Percentiles rank a stretch among this genome's conserved stretches.
These are phyloP conservation scores for Gaultheria prostrata DNA, from an alignment of 148 eudicot genomes.

Conservation along the genomic window DNA sequence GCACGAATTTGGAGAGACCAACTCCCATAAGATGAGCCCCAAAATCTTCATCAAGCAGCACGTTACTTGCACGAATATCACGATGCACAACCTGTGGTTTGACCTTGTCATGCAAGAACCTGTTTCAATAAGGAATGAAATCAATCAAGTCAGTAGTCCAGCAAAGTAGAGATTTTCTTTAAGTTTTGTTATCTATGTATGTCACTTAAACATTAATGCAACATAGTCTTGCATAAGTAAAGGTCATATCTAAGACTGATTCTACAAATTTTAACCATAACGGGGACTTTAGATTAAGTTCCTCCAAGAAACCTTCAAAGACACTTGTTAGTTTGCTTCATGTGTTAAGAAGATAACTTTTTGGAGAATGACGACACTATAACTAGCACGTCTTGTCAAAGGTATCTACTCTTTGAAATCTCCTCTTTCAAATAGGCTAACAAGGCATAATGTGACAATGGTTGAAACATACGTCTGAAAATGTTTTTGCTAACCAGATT, in stretches of 20 bases:
- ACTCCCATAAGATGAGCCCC: slow-evolving; percentile 87
- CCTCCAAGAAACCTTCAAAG: not conserved
- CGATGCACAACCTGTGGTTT: slow-evolving; percentile 95
- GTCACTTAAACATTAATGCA: not conserved
- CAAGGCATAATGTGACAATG: not conserved
- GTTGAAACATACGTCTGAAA: not conserved
- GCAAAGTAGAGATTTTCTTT: not conserved
- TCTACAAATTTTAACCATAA: not conserved
- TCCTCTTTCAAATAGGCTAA: not conserved
- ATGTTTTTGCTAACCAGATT: not conserved
- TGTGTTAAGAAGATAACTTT: not conserved
- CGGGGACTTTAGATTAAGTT: not conserved
- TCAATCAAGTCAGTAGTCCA: not conserved
- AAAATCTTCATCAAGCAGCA: slow-evolving; percentile 82
- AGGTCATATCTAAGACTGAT: not conserved
- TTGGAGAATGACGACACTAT: not conserved
- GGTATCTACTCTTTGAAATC: not conserved
- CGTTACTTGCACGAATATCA: slow-evolving; percentile 86
- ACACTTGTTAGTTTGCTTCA: not conserved
- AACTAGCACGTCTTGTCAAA: not conserved
- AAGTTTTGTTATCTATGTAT: not conserved
- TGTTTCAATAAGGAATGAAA: slow-evolving; percentile 25
- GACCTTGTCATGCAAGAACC: slow-evolving; percentile 92
- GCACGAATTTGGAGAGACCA: slow-evolving; percentile 86
- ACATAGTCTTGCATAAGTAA: not conserved